Evolutionary conservation across 2,329 filamentous ascomycete genomes (phyloP).

Genomic region (Aspergillus hiratsukae): DNA sequence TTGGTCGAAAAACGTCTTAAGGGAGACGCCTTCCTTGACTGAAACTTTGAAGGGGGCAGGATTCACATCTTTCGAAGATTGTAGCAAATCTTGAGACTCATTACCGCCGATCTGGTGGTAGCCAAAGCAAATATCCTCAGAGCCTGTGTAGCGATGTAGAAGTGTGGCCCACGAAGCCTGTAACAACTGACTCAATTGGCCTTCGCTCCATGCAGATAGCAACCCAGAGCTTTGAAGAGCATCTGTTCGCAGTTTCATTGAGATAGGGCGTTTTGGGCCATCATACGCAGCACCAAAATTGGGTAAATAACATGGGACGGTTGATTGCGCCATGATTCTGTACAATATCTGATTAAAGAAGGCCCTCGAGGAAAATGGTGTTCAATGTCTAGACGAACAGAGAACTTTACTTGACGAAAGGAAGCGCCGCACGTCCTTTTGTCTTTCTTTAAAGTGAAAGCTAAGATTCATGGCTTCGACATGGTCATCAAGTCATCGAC

Average conservation of each 20-base stretch:
- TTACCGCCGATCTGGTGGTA: constrained; percentile 30
- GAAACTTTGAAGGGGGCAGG: constrained; percentile 23
- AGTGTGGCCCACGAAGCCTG: constrained; percentile 46
- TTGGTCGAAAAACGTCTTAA: constrained; percentile 26
- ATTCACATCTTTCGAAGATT: constrained; percentile 11
- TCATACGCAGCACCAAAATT: constrained; percentile 26
- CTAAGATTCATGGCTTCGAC: neutral
- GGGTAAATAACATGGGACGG: constrained; percentile 32
- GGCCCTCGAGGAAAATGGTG: neutral
- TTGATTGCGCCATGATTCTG: constrained; percentile 24
- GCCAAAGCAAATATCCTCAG: constrained; percentile 47
- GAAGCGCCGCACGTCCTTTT: neutral
- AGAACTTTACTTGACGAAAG: neutral
- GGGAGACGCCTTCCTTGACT: constrained; percentile 26
- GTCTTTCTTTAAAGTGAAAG: neutral
- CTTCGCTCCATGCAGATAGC: constrained; percentile 27
- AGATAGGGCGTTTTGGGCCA: constrained; percentile 32
- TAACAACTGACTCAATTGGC: constrained; percentile 25
- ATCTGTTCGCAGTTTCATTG: constrained; percentile 29
- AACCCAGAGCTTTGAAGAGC: constrained; percentile 26
- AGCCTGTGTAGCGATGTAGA: constrained; percentile 43
- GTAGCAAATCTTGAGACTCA: constrained; percentile 8
- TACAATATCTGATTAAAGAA: constrained; percentile 5
- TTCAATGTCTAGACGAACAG: neutral
- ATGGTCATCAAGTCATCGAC: neutral